Evolutionary conservation across 352 stramenopile species (phyloP).

Genomic region (Thalassiosira mediterranea): DNA sequence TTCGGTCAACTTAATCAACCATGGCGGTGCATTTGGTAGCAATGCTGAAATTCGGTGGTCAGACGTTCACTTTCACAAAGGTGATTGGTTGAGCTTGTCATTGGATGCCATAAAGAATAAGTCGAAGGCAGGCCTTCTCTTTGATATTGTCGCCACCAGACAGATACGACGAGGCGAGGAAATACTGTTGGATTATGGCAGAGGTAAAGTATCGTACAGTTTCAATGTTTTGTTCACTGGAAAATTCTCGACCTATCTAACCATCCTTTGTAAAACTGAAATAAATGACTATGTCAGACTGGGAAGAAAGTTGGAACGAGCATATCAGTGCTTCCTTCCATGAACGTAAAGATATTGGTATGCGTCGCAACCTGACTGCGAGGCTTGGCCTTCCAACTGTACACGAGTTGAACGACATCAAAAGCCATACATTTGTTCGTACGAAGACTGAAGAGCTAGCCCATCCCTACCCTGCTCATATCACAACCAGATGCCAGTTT

Average conservation of each 20-base stretch:
- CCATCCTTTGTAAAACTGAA: too few relatives aligned
- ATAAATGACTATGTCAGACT: too few relatives aligned
- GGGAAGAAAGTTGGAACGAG: constrained; percentile 42
- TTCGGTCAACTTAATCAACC: constrained; percentile 74
- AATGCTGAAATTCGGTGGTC: constrained; percentile 78
- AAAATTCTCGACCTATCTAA: too few relatives aligned
- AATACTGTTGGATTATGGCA: constrained; percentile 48
- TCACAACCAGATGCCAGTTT: constrained; percentile 54
- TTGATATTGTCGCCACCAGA: constrained; percentile 52
- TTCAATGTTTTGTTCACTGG: too few relatives aligned
- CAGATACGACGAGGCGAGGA: constrained; percentile 48
- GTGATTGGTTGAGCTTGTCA: constrained; percentile 36
- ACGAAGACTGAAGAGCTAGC: constrained; percentile 61
- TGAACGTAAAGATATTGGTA: constrained; percentile 1
- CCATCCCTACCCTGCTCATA: constrained; percentile 60
- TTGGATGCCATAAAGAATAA: constrained; percentile 31
- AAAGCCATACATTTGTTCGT: constrained; percentile 25
- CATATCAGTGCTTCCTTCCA: constrained; percentile 28
- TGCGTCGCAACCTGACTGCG: constrained; percentile 24
- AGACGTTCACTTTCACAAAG: constrained; percentile 33
- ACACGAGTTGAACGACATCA: constrained; percentile 24
- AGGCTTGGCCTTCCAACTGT: constrained; percentile 14
- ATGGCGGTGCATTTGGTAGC: constrained; percentile 35
- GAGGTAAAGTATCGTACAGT: too few relatives aligned
- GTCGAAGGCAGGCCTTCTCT: constrained; percentile 45